These are phyloP conservation scores for Ophiostoma perfectum DNA, from an alignment of 2,329 filamentous ascomycete genomes.

Conservation along the genomic window DNA sequence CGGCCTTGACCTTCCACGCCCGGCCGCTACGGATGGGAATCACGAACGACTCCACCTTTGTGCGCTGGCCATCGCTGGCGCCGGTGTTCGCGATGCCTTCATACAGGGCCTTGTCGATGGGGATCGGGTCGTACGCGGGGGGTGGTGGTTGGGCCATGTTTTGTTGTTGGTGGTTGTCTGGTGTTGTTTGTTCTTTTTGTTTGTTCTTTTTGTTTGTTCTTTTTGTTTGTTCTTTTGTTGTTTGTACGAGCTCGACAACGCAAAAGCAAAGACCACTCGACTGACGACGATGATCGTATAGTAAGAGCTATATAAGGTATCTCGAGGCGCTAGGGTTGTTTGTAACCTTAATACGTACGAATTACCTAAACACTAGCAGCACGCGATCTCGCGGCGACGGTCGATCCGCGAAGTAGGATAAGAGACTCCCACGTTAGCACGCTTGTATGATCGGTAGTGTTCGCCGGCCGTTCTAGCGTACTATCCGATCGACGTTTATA, in stretches of 20 bases:
- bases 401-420: too few species aligned
- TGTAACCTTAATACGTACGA: too few species aligned
- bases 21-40: conserved; percentile 68
- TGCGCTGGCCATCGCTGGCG: not conserved
- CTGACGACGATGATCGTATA: too few species aligned
- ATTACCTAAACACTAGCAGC: too few species aligned
- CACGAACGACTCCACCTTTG: conserved; percentile 40
- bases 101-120: conserved; percentile 11
- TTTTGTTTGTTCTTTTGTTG: not conserved
- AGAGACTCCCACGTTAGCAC: too few species aligned
- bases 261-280: too few species aligned
- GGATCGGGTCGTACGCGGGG: conserved; percentile 15
- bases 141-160: conserved; percentile 14
- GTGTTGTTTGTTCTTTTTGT: not conserved
- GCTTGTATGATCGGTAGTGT: not conserved
- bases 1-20: conserved; percentile 66
- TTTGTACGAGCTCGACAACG: not conserved
- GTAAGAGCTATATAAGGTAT: too few species aligned
- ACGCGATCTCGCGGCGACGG: too few species aligned
- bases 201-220: not conserved
- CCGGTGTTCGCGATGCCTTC: conserved; percentile 13
- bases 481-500: not conserved
- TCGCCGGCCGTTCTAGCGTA: not conserved
- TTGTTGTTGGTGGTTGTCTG: not conserved
- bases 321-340: too few species aligned